Evolutionary conservation across 176 grass and related monocot species (phyloP), one percentile per base, ranked within the genome.

Genomic region (Musa troglodytarum): DNA sequence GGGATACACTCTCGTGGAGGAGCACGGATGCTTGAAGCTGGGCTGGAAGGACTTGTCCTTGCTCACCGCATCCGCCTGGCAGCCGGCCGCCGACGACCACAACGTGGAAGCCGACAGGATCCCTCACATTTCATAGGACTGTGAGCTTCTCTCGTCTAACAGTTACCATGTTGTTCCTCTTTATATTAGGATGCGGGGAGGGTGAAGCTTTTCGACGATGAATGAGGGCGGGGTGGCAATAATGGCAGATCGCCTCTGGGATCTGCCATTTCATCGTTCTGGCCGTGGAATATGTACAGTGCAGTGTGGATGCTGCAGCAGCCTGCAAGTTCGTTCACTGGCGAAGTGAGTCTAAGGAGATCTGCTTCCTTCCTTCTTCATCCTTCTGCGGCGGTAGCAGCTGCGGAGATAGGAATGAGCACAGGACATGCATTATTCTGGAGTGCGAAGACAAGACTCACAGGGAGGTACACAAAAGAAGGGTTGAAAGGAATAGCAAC

Each of bases 1-100:
- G 79, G 90, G 93, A 1, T 97, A 97, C 86, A 93, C 93, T 51
- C 82, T 97, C 63, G 77, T 85, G 52, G 93, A 97, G 75, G 90
- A 93, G 53, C 74, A 81, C 52, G 80, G 83, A 5, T 85, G 87
- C 86, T 83, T 97, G 68, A 90, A 84, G 83, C 81, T 97, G 14
- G 93, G 93, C 0, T 93, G 93, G 93, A 97, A 97, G 82, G 93
- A 97, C 80, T 86, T 97, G 17, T 90, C 93, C 16, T 75, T 97
- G 71, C 84, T 97, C 80, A 97, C 87, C 14, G 93, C 90, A 4
- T 97, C 93, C 34, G 91, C 93, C 29, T 96, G 92, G 92, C 83
- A 79, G 71, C 79, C 85, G 0, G 56, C 56, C 9, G 26, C 26
- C 2, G 53, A 15, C 13, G 17, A 12, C 23, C 15, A 13, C 49